phyloP scores from a whole-genome alignment of 2,329 filamentous ascomycete species.

The Cercospora sesami region DNA sequence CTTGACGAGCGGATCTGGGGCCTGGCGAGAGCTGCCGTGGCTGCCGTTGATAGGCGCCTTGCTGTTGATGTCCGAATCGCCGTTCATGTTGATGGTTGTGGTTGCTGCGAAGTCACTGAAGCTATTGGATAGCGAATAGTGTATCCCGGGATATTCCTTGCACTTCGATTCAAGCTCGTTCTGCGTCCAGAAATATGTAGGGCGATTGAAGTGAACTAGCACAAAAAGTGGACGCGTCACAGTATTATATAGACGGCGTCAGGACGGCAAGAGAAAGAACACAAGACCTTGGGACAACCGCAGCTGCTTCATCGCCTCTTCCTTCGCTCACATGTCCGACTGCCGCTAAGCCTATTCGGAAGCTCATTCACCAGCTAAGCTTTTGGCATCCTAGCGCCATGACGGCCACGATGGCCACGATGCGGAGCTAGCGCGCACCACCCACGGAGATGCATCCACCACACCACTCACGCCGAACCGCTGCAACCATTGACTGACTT shows the following conservation, averaged over 20 bases:
- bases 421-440: constrained; percentile 11
- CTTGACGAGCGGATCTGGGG: constrained; percentile 43
- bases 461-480: constrained; percentile 2
- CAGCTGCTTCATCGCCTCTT: constrained; percentile 20
- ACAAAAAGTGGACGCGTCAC: not conserved
- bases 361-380: constrained; percentile 6
- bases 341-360: constrained; percentile 2
- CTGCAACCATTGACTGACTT: constrained; percentile 5
- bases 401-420: constrained; percentile 12
- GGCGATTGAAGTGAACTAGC: not conserved
- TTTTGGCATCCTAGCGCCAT: constrained; percentile 4
- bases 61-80: constrained; percentile 34
- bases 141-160: not conserved
- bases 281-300: constrained; percentile 10
- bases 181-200: not conserved
- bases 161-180: not conserved
- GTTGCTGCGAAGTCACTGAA: constrained; percentile 2
- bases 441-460: not conserved
- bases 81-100: constrained; percentile 23
- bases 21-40: constrained; percentile 25
- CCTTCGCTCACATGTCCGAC: constrained; percentile 6
- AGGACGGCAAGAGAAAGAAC: not conserved
- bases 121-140: not conserved
- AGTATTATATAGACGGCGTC: constrained; percentile 17
- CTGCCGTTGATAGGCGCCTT: constrained; percentile 40